Conservation (phyloP, 2,329 filamentous ascomycete genomes). For the Scedosporium apiospermum region DNA sequence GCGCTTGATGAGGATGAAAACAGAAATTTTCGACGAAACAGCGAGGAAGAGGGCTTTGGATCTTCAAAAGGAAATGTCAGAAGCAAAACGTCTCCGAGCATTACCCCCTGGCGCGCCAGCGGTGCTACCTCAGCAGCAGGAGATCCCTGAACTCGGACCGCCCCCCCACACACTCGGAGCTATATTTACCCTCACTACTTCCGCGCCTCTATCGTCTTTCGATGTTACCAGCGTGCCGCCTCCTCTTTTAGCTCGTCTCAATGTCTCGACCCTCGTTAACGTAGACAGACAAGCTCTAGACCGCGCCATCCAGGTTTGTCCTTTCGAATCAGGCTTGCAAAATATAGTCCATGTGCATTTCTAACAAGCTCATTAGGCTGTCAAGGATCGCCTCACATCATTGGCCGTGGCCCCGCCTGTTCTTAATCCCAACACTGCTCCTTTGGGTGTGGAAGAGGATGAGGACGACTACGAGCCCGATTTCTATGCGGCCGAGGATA, state of each 20-base stretch:
- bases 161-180: constrained; percentile 73
- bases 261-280: constrained; percentile 58
- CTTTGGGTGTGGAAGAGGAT: constrained; percentile 61
- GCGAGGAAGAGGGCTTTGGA: constrained; percentile 68
- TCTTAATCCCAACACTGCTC: constrained; percentile 48
- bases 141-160: constrained; percentile 61
- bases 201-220: constrained; percentile 65
- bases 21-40: constrained; percentile 71
- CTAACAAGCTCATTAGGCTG: constrained; percentile 11
- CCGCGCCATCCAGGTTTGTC: constrained; percentile 9
- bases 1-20: constrained; percentile 65
- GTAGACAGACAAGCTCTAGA: constrained; percentile 9
- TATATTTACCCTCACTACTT: constrained; percentile 73
- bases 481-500: constrained; percentile 66
- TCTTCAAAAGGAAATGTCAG: constrained; percentile 58
- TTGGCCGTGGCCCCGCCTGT: constrained; percentile 35
- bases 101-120: constrained; percentile 29
- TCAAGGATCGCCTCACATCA: constrained; percentile 39
- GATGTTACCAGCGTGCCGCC: constrained; percentile 72
- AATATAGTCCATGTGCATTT: neutral
- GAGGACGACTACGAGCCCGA: constrained; percentile 86
- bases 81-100: constrained; percentile 76
- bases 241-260: constrained; percentile 68
- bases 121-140: constrained; percentile 25
- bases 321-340: neutral